These are phyloP conservation scores for Postia placenta DNA, from an alignment of 768 basidiomycete species.

Conservation along the genomic window DNA sequence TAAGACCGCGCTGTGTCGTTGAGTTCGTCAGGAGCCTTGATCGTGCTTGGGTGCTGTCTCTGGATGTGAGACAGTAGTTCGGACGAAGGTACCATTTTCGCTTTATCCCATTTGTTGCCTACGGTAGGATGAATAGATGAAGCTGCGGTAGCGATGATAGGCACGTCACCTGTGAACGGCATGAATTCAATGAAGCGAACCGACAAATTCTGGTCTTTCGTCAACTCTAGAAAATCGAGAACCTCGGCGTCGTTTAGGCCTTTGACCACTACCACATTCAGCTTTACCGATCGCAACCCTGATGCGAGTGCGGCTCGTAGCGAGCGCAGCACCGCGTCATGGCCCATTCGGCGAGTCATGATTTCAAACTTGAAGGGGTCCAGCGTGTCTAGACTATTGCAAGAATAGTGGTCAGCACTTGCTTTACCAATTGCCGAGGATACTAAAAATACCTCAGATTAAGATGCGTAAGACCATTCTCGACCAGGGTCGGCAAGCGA, in stretches of 20 bases:
- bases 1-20: slow-evolving; percentile 83
- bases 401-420: not conserved
- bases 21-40: slow-evolving; percentile 55
- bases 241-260: slow-evolving; percentile 81
- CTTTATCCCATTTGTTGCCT: slow-evolving; percentile 85
- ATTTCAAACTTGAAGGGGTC: slow-evolving; percentile 85
- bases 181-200: slow-evolving; percentile 92
- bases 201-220: slow-evolving; percentile 53
- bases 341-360: slow-evolving; percentile 75
- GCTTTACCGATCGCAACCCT: slow-evolving; percentile 56
- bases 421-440: too few species aligned
- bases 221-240: slow-evolving; percentile 72
- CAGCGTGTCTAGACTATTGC: slow-evolving; percentile 71
- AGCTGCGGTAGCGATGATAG: slow-evolving; percentile 7
- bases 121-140: not conserved
- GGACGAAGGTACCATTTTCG: slow-evolving; percentile 75
- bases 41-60: slow-evolving; percentile 40
- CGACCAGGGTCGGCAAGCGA: slow-evolving; percentile 59
- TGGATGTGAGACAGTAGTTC: slow-evolving; percentile 51
- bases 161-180: slow-evolving; percentile 72
- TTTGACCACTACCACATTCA: slow-evolving; percentile 81
- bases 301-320: slow-evolving; percentile 57
- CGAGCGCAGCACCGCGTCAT: slow-evolving; percentile 66
- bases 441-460: slow-evolving; percentile 31
- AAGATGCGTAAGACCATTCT: slow-evolving; percentile 73